Evolutionary conservation across 768 basidiomycete genomes (phyloP), one percentile per base, ranked within the genome.

Genomic region (Tricholoma matsutake): DNA sequence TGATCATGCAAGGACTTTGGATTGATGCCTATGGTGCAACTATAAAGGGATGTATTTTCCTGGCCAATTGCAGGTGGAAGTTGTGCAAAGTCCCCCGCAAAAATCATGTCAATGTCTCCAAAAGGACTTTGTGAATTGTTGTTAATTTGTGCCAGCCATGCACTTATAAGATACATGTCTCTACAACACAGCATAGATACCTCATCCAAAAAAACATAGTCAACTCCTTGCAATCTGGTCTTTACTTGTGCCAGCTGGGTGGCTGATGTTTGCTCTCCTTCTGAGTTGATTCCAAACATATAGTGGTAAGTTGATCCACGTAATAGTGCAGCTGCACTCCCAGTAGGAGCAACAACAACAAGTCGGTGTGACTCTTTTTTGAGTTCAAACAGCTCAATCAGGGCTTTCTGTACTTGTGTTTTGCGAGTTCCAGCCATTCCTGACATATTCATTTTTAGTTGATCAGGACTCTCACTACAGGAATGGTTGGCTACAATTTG

Each of bases 151-250:
- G 37, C 9, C 16, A 37, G 13, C 13, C 37, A 2, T 14, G 9
- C 37, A 37, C 37, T 37, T 9, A 37, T 37, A 3, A 37, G 37
- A 14, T 37, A 37, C 37, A 37, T 37, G 11, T 37, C 37, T 6
- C 37, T 37, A 5, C 37, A 37, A 4, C 10, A 37, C 37, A 37
- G 13, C 37, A 37, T 37, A 5, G 37, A 37, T 0, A 79, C 68
- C 57, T 80, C 76, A 69, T 79, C 76, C 6, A 78, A 52, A 43
- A 79, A 77, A 0, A 80, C 60, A 65, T n/a, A n/a, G n/a, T n/a
- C n/a, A n/a, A n/a, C n/a, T n/a, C 54, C 54, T 22, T 22, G 11
- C 34, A 55, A n/a, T 8, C 32, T 55, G 9, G 54, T 14, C 8
- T 55, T 55, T 34, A 37, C 11, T 37, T n/a, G 37, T 37, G 37